Evolutionary conservation across 257 asterid genomes (phyloP).

Genomic region (Misopates orontium): DNA sequence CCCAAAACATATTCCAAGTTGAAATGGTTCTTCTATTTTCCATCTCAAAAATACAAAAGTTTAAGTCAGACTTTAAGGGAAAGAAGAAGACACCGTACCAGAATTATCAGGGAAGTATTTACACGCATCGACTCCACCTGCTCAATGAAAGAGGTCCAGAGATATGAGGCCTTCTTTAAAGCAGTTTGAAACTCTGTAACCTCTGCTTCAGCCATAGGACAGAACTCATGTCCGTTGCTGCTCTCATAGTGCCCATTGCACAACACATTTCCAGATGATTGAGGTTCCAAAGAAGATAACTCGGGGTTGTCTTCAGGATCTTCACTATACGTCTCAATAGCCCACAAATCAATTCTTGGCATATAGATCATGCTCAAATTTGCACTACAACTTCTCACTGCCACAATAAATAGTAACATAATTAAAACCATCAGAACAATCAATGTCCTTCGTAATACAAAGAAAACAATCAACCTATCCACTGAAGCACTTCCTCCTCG

Average conservation of each 20-base stretch:
- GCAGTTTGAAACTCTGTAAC: slow-evolving; percentile 34
- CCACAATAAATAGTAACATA: slow-evolving; percentile 37
- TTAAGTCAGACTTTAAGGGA: slow-evolving; percentile 19
- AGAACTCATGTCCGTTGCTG: slow-evolving; percentile 32
- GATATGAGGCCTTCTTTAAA: slow-evolving; percentile 55
- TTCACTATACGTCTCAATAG: slow-evolving; percentile 53
- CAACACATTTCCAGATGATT: slow-evolving; percentile 30
- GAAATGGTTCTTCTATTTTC: slow-evolving; percentile 4
- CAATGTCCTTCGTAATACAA: neutral
- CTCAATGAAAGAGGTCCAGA: slow-evolving; percentile 85
- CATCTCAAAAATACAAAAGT: slow-evolving; percentile 13
- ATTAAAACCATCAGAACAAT: slow-evolving; percentile 26
- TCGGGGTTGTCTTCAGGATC: slow-evolving; percentile 38
- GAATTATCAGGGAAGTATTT: slow-evolving; percentile 70
- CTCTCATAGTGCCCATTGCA: slow-evolving; percentile 28
- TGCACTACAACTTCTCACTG: slow-evolving; percentile 84
- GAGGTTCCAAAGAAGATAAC: slow-evolving; percentile 34
- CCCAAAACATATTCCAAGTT: slow-evolving; percentile 6
- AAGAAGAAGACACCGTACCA: slow-evolving; percentile 58
- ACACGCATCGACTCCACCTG: slow-evolving; percentile 78
- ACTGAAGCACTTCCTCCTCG: neutral
- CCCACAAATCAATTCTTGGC: slow-evolving; percentile 97
- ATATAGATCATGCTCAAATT: slow-evolving; percentile 67
- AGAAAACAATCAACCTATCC: neutral
- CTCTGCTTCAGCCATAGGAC: slow-evolving; percentile 37